Evolutionary conservation across 805 yeast species (phyloP).

Genomic region (Candida germanica): DNA sequence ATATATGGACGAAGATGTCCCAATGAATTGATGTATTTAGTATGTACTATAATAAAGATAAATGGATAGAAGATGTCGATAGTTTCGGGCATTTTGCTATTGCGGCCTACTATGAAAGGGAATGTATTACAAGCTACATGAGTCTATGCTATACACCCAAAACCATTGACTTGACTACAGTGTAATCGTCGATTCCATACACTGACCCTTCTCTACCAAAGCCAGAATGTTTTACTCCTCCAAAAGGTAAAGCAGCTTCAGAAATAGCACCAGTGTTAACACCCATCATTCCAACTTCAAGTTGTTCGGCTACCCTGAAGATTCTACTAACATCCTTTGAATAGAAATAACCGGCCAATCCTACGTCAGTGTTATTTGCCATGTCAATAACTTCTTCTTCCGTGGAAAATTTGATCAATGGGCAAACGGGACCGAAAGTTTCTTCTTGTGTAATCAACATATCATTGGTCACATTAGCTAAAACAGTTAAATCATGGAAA

Average conservation of each 20-base stretch:
- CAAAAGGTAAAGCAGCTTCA: conserved; percentile 56
- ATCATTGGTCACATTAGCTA: conserved; percentile 54
- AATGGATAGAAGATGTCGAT: too few species aligned
- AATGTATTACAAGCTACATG: too few species aligned
- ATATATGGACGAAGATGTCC: background rate
- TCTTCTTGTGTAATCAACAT: conserved; percentile 66
- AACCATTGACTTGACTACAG: conserved; percentile 59
- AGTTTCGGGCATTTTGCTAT: too few species aligned
- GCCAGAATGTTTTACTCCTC: conserved; percentile 66
- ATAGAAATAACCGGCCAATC: conserved; percentile 75
- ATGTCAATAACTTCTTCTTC: conserved; percentile 59
- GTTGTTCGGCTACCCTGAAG: conserved; percentile 60
- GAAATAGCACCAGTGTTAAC: conserved; percentile 72
- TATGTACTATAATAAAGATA: background rate
- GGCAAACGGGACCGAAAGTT: conserved; percentile 80
- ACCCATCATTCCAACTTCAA: conserved; percentile 81
- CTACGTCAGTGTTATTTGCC: conserved; percentile 69
- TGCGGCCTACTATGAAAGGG: too few species aligned
- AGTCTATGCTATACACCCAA: conserved; percentile 32
- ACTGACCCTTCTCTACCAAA: conserved; percentile 69
- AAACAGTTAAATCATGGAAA: conserved; percentile 67
- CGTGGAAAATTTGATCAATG: conserved; percentile 59
- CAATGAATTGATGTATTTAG: background rate
- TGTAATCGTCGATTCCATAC: conserved; percentile 61
- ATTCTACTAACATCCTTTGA: conserved; percentile 53